Evolutionary conservation across 2,329 filamentous ascomycete genomes (phyloP), one percentile per base, ranked within the genome.

Genomic region (Blastomyces emzantsi): DNA sequence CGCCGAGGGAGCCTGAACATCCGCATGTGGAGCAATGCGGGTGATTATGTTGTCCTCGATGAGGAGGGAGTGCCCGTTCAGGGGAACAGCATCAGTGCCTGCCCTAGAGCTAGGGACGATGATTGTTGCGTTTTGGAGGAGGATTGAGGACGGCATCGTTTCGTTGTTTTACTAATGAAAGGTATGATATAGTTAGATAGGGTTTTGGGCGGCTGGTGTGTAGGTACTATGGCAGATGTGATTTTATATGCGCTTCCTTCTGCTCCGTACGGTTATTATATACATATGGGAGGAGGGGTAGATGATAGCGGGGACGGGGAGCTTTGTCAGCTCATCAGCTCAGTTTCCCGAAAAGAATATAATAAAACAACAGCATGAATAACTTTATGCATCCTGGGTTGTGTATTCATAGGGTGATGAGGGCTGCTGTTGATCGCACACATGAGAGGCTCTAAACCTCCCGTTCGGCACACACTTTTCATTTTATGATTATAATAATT

Each of bases 41-140:
- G 45, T 61, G 33, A 61, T 61, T 36, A n/a, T 51, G 47, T 39
- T 61, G 11, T 28, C 60, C 47, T 54, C 45, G 15, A 61, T 28
- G 41, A 61, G 47, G 3, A 54, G 11, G 45, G 43, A 47, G 47
- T 51, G 45, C 17, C 39, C 11, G 11, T 11, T 41, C 25, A 54
- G 30, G 22, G 45, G 22, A 22, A 52, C 33, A 30, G 30, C 45
- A 30, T 61, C 33, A 39, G 41, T 28, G 25, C 30, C 7, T n/a
- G 25, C 22, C 19, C 36, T 36, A 6, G 55, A 36, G 55, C 33
- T 39, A 15, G 55, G 60, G n/a, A 41, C 49, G 43, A 61, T 47
- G 22, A 61, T 25, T 15, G 60, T 55, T 28, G 45, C 47, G 28
- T 54, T 54, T 54, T 61, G 25, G 47, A 61, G 60, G 15, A 61